Evolutionary conservation across 108 stramenopile genomes (phyloP).

Genomic region (Fistulifera pelliculosa): DNA sequence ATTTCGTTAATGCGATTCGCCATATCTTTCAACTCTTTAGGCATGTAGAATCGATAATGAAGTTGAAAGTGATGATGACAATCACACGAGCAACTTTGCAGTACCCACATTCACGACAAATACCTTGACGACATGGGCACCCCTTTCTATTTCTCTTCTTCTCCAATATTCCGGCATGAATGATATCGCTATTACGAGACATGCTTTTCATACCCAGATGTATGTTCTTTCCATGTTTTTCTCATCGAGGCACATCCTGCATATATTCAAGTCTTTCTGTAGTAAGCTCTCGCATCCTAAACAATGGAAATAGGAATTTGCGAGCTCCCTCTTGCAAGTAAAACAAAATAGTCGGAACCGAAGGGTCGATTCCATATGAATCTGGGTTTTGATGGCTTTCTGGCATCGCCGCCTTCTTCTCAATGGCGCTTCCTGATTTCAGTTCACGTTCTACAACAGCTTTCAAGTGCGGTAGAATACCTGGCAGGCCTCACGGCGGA

Average conservation of each 20-base stretch:
- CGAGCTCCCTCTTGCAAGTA: constrained; percentile 63
- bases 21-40: constrained; percentile 1
- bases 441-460: neutral
- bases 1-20: constrained; percentile 1
- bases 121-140: too few relatives aligned
- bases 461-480: neutral
- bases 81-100: constrained; percentile 9
- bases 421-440: too few relatives aligned
- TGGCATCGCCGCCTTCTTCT: too few relatives aligned
- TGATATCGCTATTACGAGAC: too few relatives aligned
- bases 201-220: too few relatives aligned
- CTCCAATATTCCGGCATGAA: too few relatives aligned
- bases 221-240: neutral
- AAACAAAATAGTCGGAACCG: constrained; percentile 54
- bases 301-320: constrained; percentile 83
- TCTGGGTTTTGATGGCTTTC: too few relatives aligned
- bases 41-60: constrained; percentile 3
- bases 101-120: constrained; percentile 3
- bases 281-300: constrained; percentile 79
- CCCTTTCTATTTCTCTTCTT: too few relatives aligned
- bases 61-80: constrained; percentile 9
- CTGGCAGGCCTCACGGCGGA: too few relatives aligned
- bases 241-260: constrained; percentile 47
- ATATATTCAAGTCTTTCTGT: constrained; percentile 77
- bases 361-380: neutral